Evolutionary conservation across 192 early-diverging fungal genomes (phyloP), one percentile per base, ranked within the genome.

Genomic region (Dissophora ornata): DNA sequence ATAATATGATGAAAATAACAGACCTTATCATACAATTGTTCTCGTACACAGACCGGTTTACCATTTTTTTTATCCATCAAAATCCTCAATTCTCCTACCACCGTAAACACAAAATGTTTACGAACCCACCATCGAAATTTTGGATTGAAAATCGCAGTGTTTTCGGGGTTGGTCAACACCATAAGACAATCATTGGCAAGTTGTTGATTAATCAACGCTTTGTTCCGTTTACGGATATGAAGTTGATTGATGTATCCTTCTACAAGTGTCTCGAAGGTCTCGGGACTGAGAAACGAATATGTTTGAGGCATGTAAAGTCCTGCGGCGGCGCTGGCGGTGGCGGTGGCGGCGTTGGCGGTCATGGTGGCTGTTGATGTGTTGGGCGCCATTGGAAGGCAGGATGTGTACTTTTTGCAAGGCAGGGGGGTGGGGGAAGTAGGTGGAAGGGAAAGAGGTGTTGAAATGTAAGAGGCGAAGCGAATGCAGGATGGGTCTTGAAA

Each of bases 1-100:
- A 77, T 77, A 33, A 67, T 77, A 41, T 77, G 73, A 57, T 77
- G 73, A 24, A 77, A 77, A 57, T 77, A 77, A 21, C 73, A 77
- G 21, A 77, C 58, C 59, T 77, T 77, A 42, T 77, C 73, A 40
- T 77, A 77, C 11, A 77, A 47, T n/a, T 77, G 73, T 26, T 77
- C 73, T 4, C 65, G 40, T 2, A 77, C 73, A 44, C 73, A 77
- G 0, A 77, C 73, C 8, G 73, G 73, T 19, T 77, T 77, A 44
- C 73, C 64, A 36, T 67, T 77, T 52, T 77, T 77, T 58, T 77
- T 77, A 26, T 77, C 73, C 73, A 77, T 67, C 59, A 77, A 51
- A 29, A 77, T 77, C 30, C 73, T 59, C 9, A 77, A n/a, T 33
- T 77, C 73, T 0, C 73, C 73, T 34, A 77, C 73, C 0, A 67